Evolutionary conservation across 1,284 basidiomycete genomes (phyloP).

Genomic region (Irpex sp.): DNA sequence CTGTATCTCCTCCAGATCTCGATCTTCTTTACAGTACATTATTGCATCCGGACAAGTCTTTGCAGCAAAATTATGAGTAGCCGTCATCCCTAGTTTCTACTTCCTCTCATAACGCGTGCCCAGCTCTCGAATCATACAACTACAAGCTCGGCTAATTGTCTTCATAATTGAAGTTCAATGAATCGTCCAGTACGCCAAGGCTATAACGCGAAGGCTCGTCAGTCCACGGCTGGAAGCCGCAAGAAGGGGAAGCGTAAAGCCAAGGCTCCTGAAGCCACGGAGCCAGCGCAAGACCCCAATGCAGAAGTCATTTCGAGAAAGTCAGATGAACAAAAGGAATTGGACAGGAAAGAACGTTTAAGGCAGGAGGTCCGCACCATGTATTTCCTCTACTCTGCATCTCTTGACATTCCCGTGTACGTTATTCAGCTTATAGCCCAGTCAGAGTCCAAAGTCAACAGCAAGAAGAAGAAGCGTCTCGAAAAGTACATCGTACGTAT

Average conservation of each 20-base stretch:
- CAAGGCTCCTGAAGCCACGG: slow-evolving; percentile 11
- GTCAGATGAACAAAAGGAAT: slow-evolving; percentile 57
- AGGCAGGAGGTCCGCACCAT: slow-evolving; percentile 52
- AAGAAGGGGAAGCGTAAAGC: slow-evolving; percentile 44
- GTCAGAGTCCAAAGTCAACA: slow-evolving; percentile 67
- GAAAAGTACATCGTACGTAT: slow-evolving; percentile 78
- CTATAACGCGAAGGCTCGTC: slow-evolving; percentile 62
- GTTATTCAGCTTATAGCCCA: slow-evolving; percentile 37
- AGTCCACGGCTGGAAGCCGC: slow-evolving; percentile 49
- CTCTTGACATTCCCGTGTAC: neutral
- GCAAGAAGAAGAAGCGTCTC: slow-evolving; percentile 75
- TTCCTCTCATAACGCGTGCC: too few relatives aligned
- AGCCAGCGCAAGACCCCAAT: slow-evolving; percentile 46
- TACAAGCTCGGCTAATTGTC: neutral
- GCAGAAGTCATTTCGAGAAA: slow-evolving; percentile 56
- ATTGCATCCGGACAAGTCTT: too few relatives aligned
- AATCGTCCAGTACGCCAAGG: slow-evolving; percentile 24
- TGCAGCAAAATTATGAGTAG: too few relatives aligned
- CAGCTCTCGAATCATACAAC: neutral
- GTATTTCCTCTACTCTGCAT: neutral
- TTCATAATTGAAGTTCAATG: neutral
- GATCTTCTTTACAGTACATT: too few relatives aligned
- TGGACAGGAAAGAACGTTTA: slow-evolving; percentile 55
- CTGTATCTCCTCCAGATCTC: neutral
- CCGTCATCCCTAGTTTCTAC: too few relatives aligned